A percentile compares a stretch with the other conserved stretches of the same genome.
Evolutionary conservation across 2,329 filamentous ascomycete genomes (phyloP).

Genomic region (Onygenales sp.): DNA sequence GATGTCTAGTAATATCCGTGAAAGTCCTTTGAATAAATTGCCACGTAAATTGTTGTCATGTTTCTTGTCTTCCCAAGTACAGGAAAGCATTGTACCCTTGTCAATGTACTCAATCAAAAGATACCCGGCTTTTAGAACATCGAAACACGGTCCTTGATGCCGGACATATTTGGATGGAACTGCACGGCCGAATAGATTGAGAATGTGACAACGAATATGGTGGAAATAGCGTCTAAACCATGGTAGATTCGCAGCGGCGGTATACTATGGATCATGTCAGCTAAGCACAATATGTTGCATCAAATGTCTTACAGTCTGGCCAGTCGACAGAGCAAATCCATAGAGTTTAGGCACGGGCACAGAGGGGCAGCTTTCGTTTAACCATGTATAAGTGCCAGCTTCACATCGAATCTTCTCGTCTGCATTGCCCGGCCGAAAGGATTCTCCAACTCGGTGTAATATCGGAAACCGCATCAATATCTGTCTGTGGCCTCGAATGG

Average conservation of each 20-base stretch:
- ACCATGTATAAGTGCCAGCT: slow-evolving; percentile 8
- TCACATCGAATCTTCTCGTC: slow-evolving; percentile 10
- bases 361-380: slow-evolving; percentile 9
- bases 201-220: slow-evolving; percentile 5
- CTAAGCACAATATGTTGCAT: not conserved
- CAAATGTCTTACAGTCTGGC: slow-evolving; percentile 9
- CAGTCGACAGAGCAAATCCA: slow-evolving; percentile 11
- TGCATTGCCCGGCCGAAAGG: slow-evolving; percentile 8
- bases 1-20: slow-evolving; percentile 12
- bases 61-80: slow-evolving; percentile 9
- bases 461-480: slow-evolving; percentile 8
- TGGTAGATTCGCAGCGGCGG: slow-evolving; percentile 5
- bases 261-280: slow-evolving; percentile 4
- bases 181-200: slow-evolving; percentile 2
- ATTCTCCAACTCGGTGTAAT: slow-evolving; percentile 7
- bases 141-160: slow-evolving; percentile 1
- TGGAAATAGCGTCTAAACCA: slow-evolving; percentile 4
- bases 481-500: not conserved
- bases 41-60: slow-evolving; percentile 10
- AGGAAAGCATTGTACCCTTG: slow-evolving; percentile 14
- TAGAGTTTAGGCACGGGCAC: slow-evolving; percentile 12
- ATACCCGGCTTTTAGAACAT: slow-evolving; percentile 7
- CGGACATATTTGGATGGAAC: slow-evolving; percentile 4
- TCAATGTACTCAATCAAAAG: slow-evolving; percentile 13
- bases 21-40: slow-evolving; percentile 15